Evolutionary conservation across 1,139 yeast species (phyloP), one percentile per base, ranked within the genome.

Genomic region (Hyphopichia wangnamkhiaoensis): DNA sequence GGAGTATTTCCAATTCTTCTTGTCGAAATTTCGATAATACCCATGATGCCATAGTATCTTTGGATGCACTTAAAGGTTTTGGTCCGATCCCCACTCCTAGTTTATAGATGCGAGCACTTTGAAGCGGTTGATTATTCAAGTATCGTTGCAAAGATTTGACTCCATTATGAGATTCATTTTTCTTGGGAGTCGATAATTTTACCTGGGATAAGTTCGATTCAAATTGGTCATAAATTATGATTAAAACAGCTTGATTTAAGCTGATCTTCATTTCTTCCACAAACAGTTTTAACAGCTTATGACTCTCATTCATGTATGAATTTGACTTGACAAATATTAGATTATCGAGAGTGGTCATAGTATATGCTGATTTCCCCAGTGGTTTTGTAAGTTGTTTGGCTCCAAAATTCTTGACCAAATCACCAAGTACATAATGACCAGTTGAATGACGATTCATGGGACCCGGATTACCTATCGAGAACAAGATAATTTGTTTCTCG

Each of bases 61-160:
- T 55, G 13, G 61, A 48, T 1, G 73, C 66, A 42, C 50, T 58
- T 5, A 43, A 40, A 1, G 76, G 77, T 45, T 71, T 71, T 3
- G 77, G 77, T 0, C 77, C 77, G 21, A 71, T 68, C 0, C 76
- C 76, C 5, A 71, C 49, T 0, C 74, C 75, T 21, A 71, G 49
- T 45, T 68, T 69, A 40, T 45, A 61, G 3, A 58, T 54, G 17
- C 42, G 42, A 8, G 37, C 41, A 31, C 12, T 34, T 33, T 3
- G 32, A 26, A 25, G 39, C 33, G 37, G 17, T 6, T 38, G 45
- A 16, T 34, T 38, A 12, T 37, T 32, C 17, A 47, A 14, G 30
- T 34, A 41, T 12, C 41, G 43, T 33, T 51, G 53, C 10, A 68
- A 42, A n/a, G 61, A 52, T 37, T 59, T 61, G 34, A 71, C 44